These are phyloP conservation scores for Alternaria burnsii DNA, from an alignment of 2,329 filamentous ascomycete species.

Conservation along the genomic window DNA sequence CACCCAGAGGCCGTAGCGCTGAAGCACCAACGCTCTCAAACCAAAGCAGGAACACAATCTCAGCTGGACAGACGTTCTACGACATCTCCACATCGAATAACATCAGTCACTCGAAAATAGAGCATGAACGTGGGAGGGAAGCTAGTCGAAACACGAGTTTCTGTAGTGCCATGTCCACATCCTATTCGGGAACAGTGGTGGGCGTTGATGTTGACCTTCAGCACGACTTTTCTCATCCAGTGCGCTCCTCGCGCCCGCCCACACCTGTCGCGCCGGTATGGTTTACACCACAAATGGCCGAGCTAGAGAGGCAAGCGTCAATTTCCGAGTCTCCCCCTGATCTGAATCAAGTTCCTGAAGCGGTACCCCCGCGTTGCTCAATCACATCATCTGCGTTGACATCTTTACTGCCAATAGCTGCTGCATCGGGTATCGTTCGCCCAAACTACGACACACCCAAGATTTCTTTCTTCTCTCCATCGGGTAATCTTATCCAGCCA, in stretches of 20 bases:
- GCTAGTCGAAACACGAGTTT: constrained; percentile 42
- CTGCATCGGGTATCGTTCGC: constrained; percentile 47
- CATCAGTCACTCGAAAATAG: constrained; percentile 26
- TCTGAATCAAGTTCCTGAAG: constrained; percentile 4
- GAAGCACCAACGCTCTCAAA: constrained; percentile 20
- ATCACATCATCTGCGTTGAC: constrained; percentile 49
- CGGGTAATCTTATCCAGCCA: constrained; percentile 45
- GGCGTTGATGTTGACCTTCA: constrained; percentile 48
- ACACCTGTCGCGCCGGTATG: constrained; percentile 34
- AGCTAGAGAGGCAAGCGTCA: constrained; percentile 27
- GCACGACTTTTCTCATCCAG: constrained; percentile 23
- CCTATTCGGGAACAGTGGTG: constrained; percentile 46
- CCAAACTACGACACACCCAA: constrained; percentile 37
- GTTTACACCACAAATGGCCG: constrained; percentile 37
- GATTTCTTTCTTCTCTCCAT: constrained; percentile 47
- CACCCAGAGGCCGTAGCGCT: constrained; percentile 21
- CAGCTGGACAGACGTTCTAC: constrained; percentile 34
- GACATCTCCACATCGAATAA: constrained; percentile 31
- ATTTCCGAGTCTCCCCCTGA: constrained; percentile 18
- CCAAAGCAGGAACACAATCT: constrained; percentile 30
- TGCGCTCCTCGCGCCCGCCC: constrained; percentile 31
- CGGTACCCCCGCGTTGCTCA: constrained; percentile 20
- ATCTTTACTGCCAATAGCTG: constrained; percentile 49
- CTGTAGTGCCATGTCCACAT: constrained; percentile 46
- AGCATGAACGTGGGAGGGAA: constrained; percentile 25